Evolutionary conservation across 371 early-diverging fungal species (phyloP).

Genomic region (Haplosporangium sp.): DNA sequence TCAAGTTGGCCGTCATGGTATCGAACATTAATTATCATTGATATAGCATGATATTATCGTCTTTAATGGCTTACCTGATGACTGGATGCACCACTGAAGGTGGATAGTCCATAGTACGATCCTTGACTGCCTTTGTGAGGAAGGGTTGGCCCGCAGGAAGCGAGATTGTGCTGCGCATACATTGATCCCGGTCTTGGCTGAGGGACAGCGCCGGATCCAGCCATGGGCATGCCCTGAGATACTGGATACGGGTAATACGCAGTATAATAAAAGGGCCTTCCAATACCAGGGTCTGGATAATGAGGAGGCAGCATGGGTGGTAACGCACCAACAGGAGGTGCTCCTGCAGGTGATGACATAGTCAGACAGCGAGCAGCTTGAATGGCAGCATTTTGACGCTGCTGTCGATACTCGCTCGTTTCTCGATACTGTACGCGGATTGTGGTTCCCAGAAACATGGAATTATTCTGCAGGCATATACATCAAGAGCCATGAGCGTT

Average conservation of each 20-base stretch:
- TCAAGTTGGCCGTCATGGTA: too few species aligned
- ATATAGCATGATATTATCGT: background rate
- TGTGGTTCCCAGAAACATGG: conserved; percentile 35
- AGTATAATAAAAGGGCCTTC: conserved; percentile 16
- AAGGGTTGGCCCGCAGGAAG: background rate
- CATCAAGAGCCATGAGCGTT: background rate
- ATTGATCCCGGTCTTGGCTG: conserved; percentile 4
- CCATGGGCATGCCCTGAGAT: conserved; percentile 13
- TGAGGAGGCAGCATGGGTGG: conserved; percentile 4
- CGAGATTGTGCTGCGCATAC: conserved; percentile 1
- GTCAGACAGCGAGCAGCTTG: conserved; percentile 15
- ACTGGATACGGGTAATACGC: conserved; percentile 18
- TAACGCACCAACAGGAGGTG: conserved; percentile 1
- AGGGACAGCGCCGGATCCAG: conserved; percentile 13
- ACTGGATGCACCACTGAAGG: background rate
- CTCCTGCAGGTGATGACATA: background rate
- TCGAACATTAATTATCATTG: background rate
- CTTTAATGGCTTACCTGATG: conserved; percentile 2
- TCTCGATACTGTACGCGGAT: conserved; percentile 58
- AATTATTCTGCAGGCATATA: conserved; percentile 44
- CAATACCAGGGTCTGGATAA: conserved; percentile 10
- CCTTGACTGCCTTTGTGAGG: conserved; percentile 9
- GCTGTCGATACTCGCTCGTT: conserved; percentile 46
- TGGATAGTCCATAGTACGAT: conserved; percentile 4
- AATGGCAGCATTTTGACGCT: conserved; percentile 34